Conservation (phyloP, 2,329 filamentous ascomycete genomes). For the Chrysoporthe deuterocubensis region DNA sequence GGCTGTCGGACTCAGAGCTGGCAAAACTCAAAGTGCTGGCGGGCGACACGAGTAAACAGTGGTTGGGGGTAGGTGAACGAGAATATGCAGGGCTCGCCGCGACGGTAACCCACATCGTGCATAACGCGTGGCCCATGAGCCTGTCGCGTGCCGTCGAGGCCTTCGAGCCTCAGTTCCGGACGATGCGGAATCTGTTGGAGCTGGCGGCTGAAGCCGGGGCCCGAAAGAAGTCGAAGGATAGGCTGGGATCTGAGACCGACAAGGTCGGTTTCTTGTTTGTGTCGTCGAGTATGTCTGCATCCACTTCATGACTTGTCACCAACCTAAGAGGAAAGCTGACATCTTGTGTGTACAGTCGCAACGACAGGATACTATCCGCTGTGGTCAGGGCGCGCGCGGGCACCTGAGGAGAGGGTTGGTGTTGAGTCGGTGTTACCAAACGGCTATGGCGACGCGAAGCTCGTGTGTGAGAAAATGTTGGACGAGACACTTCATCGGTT, state of each 20-base stretch:
- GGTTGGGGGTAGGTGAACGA: conserved; percentile 45
- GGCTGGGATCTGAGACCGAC: not conserved
- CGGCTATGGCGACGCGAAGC: conserved; percentile 59
- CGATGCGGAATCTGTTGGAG: conserved; percentile 52
- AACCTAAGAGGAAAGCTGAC: not conserved
- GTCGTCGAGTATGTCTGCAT: conserved; percentile 39
- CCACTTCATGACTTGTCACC: not conserved
- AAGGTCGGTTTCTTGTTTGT: conserved; percentile 45
- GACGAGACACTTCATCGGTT: conserved; percentile 49
- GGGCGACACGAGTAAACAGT: conserved; percentile 45
- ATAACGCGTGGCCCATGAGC: conserved; percentile 58
- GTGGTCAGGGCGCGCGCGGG: conserved; percentile 33
- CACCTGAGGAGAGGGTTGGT: conserved; percentile 48
- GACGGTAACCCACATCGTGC: conserved; percentile 53
- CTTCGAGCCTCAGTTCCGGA: conserved; percentile 49
- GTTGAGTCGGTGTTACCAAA: conserved; percentile 46
- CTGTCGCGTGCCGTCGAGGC: conserved; percentile 41
- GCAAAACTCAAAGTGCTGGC: conserved; percentile 47
- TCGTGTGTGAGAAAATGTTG: conserved; percentile 53
- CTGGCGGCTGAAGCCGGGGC: conserved; percentile 38
- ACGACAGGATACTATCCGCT: conserved; percentile 33
- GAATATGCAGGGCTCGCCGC: conserved; percentile 44
- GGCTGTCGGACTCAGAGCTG: conserved; percentile 2
- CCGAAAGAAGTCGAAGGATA: not conserved
- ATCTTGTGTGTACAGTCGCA: not conserved